These are phyloP conservation scores for Fusarium sp. DNA, from an alignment of 2,329 filamentous ascomycete genomes.

Conservation along the genomic window DNA sequence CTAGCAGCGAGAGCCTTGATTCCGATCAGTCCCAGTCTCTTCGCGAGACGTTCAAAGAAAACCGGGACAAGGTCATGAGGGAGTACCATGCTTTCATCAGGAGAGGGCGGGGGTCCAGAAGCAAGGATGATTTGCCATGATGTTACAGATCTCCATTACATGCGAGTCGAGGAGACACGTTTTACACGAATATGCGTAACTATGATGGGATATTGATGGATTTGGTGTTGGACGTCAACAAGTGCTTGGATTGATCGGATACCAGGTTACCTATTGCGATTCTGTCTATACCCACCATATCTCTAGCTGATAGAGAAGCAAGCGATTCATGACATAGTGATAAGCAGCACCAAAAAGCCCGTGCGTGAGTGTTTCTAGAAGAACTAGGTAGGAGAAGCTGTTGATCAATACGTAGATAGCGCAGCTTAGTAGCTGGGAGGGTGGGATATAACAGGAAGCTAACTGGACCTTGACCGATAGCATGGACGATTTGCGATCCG, in stretches of 20 bases:
- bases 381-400: not conserved
- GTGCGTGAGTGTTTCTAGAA: not conserved
- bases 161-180: not conserved
- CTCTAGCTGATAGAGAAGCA: not conserved
- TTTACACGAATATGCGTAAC: not conserved
- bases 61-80: slow-evolving; percentile 18
- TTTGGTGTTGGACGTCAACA: not conserved
- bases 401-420: not conserved
- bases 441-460: not conserved
- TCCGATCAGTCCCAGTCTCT: slow-evolving; percentile 14
- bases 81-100: slow-evolving; percentile 15
- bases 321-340: not conserved
- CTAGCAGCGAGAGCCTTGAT: slow-evolving; percentile 27
- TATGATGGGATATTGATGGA: not conserved
- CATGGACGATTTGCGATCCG: slow-evolving; percentile 1
- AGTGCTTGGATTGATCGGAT: not conserved
- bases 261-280: not conserved
- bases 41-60: slow-evolving; percentile 25
- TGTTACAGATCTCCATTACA: not conserved
- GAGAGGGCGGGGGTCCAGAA: slow-evolving; percentile 20
- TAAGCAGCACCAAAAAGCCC: not conserved
- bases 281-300: not conserved
- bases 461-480: not conserved
- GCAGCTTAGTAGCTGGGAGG: not conserved
- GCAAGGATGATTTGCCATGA: slow-evolving; percentile 9